Evolutionary conservation across 768 basidiomycete genomes (phyloP).

Genomic region (Xerocomellus chrysenteron): DNA sequence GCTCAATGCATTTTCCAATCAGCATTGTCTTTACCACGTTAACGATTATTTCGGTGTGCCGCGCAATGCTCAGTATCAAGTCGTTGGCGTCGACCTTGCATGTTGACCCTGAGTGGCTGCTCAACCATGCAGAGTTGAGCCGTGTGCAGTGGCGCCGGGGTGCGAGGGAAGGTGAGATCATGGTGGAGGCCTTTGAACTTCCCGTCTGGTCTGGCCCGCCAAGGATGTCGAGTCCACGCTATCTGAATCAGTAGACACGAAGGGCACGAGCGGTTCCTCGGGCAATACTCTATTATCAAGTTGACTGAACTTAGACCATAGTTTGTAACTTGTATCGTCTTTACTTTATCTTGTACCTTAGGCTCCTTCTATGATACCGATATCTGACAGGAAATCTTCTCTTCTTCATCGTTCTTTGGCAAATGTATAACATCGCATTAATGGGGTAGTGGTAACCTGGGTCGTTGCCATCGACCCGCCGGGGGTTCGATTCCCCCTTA

Average conservation of each 20-base stretch:
- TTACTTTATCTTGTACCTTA: not conserved
- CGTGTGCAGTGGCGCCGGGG: slow-evolving; percentile 42
- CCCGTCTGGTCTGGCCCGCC: not conserved
- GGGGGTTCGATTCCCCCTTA: slow-evolving; percentile 74
- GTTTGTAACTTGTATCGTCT: not conserved
- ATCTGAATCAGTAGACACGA: not conserved
- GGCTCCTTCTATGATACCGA: not conserved
- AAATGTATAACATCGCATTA: slow-evolving; percentile 16
- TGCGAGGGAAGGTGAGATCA: slow-evolving; percentile 37
- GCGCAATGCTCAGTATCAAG: slow-evolving; percentile 41
- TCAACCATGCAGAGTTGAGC: slow-evolving; percentile 45
- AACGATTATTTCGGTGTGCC: slow-evolving; percentile 32
- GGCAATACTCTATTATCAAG: not conserved
- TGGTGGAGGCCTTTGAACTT: slow-evolving; percentile 15
- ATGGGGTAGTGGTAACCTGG: slow-evolving; percentile 69
- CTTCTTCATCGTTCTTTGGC: no score
- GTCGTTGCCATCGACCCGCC: slow-evolving; percentile 80
- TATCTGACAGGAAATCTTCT: no score
- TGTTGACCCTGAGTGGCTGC: slow-evolving; percentile 43
- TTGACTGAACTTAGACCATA: not conserved
- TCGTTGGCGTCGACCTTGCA: slow-evolving; percentile 42
- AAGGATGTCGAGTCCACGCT: not conserved
- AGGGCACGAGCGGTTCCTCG: not conserved
- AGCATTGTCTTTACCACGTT: slow-evolving; percentile 7
- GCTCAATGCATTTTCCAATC: not conserved